Evolutionary conservation across 2,329 filamentous ascomycete species (phyloP), one percentile per base, ranked within the genome.

Genomic region (Mariannaea elegans): DNA sequence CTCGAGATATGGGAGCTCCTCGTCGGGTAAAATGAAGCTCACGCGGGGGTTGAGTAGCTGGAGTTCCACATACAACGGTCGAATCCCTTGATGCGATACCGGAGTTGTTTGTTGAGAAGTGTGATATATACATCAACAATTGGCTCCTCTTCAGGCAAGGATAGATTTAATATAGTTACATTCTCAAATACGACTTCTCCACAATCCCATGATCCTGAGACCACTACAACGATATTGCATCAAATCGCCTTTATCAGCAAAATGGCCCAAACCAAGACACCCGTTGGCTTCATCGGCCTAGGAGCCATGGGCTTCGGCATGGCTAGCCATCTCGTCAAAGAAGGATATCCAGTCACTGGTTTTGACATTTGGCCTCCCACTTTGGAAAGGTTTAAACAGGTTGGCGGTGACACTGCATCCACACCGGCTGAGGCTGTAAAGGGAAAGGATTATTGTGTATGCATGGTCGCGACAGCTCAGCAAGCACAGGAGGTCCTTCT

Each of bases 301-400:
- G 63, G 63, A 45, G 63, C 63, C 49, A 65, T 65, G 63, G 63
- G 63, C 47, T 64, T 64, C 8, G 63, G 63, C 32, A 65, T 64
- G 63, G 63, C 63, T 19, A 54, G 54, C 3, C 51, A 64, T 0
- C 55, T 65, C 2, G 34, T 65, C 34, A 59, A 48, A 7, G 38
- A 59, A 45, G 61, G 63, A 29, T 62, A 56, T 27, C 31, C 58
- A 9, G 59, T 65, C 12, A 57, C 58, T 8, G 61, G 63, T 13
- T 65, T 65, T 38, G 63, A 65, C 23, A 51, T 65, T 19, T 62
- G 36, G 10, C 42, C 51, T 7, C 31, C 58, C 9, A 57, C 59
- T 3, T 39, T 65, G 13, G 44, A 62, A 12, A 51, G 32, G 6
- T 53, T 65, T 1, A 36, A 48, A 18, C 18, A 54, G 23, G 23